Evolutionary conservation across 1,139 yeast genomes (phyloP), one percentile per base, ranked within the genome.

Genomic region (Suhomyces bokatorum): DNA sequence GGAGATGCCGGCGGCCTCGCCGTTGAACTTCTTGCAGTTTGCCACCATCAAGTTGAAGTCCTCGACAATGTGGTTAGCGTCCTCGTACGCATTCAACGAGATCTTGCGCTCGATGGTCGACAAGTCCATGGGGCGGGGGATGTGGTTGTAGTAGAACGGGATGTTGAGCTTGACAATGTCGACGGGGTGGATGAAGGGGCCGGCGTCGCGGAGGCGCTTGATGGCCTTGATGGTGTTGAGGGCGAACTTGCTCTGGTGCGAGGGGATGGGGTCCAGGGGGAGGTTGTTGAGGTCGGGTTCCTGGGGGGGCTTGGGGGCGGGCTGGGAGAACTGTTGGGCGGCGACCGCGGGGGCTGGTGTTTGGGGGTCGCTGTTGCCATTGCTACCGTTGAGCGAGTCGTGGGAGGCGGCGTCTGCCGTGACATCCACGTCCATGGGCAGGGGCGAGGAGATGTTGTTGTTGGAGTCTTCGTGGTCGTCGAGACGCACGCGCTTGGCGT

Each of bases 61-160:
- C 13, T 78, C 85, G 27, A 77, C 78, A 42, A 91, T 80, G 52
- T 84, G 83, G 47, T 78, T 75, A 9, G 90, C 83, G 6, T 79
- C 75, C 49, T 77, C 84, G 64, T 91, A 93, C 3, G 90, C 93
- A 58, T 81, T 80, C 11, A 67, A 80, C 40, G 63, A 73, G 39
- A 91, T 68, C 64, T 91, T 93, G 55, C 79, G 80, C 64, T 95
- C 99, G 55, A 93, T 87, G 3, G 98, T 90, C 6, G 91, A 79
- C 40, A 93, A 73, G 64, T 91, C 98, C 98, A 95, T 93, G 33
- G 99, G 99, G 54, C 87, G 75, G 50, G 80, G 78, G 56, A 95
- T 83, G 58, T 81, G 83, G 58, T 89, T 89, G 63, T 85, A 88
- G 64, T 93, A 93, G 48, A 87, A 82, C 3, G 99, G 99, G 47